A percentile compares a stretch with the other conserved stretches of the same genome.
These are phyloP conservation scores for Saraca asoca DNA, from an alignment of 331 rosid species.

Conservation along the genomic window DNA sequence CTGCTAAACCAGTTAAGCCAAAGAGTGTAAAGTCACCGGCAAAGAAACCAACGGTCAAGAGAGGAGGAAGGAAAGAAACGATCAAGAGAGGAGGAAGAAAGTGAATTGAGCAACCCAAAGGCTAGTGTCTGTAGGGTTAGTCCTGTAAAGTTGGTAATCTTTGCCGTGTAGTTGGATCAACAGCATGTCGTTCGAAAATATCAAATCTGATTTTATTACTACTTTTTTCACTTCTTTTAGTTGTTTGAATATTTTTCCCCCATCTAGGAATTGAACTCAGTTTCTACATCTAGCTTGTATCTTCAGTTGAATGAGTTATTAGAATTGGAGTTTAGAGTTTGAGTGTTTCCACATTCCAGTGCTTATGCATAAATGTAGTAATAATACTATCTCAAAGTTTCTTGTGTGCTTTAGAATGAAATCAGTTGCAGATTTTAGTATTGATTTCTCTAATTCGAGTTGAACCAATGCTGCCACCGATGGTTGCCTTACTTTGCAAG, in stretches of 20 bases:
- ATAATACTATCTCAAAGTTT: neutral
- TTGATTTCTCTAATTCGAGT: too few relatives aligned
- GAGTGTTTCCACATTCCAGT: neutral
- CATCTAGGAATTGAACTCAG: neutral
- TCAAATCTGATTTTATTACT: conserved; percentile 29
- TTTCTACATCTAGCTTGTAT: conserved; percentile 27
- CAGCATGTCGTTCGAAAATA: conserved; percentile 21
- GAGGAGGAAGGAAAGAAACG: conserved; percentile 49
- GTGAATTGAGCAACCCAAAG: conserved; percentile 29
- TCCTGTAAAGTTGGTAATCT: conserved; percentile 59
- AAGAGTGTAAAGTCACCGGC: conserved; percentile 65
- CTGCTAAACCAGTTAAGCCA: conserved; percentile 43
- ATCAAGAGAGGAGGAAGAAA: conserved; percentile 50
- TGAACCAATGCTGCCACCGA: too few relatives aligned
- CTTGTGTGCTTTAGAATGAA: neutral
- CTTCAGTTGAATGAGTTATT: conserved; percentile 18
- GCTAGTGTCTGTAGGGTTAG: conserved; percentile 58
- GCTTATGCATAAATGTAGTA: neutral
- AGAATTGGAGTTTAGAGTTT: conserved; percentile 24
- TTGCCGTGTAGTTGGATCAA: conserved; percentile 40
- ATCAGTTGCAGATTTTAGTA: too few relatives aligned
- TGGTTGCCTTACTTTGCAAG: too few relatives aligned
- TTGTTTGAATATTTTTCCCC: neutral
- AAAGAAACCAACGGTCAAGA: conserved; percentile 50
- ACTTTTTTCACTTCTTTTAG: neutral